Conservation (phyloP, 352 stramenopile species). For the Nothophytophthora sp. region DNA sequence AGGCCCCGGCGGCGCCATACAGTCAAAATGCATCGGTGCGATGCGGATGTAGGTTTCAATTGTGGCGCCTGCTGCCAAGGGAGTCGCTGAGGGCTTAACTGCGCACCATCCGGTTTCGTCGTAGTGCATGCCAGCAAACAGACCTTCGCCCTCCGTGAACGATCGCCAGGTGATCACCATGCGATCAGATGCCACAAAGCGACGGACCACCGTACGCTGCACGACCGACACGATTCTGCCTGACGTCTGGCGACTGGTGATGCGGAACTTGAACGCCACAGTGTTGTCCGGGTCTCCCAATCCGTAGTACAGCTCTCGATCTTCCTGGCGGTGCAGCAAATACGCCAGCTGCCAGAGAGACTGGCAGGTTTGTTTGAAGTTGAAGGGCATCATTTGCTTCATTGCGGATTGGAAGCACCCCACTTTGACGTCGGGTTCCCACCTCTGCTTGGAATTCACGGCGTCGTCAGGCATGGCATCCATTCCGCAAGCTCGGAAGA, state of each 20-base stretch:
- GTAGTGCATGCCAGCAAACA: conserved; percentile 18
- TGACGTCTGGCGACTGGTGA: conserved; percentile 2
- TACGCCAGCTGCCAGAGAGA: conserved; percentile 3
- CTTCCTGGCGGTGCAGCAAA: conserved; percentile 13
- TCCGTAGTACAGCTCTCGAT: conserved; percentile 4
- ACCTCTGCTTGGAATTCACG: not conserved
- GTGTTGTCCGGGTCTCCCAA: conserved; percentile 15
- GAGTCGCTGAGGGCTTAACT: not conserved
- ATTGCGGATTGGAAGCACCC: conserved; percentile 10
- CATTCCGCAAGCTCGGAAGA: not conserved
- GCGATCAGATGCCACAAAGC: conserved; percentile 4
- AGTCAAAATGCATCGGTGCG: conserved; percentile 16
- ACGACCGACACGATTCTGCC: conserved; percentile 14
- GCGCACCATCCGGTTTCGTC: conserved; percentile 16
- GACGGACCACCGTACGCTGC: conserved; percentile 11
- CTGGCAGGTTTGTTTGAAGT: conserved; percentile 1
- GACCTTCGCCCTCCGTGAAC: conserved; percentile 19
- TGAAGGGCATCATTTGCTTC: conserved; percentile 9
- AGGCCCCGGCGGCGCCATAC: not conserved
- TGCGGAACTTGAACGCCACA: conserved; percentile 15
- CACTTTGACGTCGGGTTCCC: conserved; percentile 9
- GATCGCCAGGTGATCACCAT: conserved; percentile 21
- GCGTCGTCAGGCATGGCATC: not conserved
- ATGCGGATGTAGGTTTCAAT: conserved; percentile 7
- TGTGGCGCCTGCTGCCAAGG: conserved; percentile 1